Base-by-base conservation (phyloP, 2,329 filamentous ascomycete genomes). In the Dactylellina drechsleri region DNA sequence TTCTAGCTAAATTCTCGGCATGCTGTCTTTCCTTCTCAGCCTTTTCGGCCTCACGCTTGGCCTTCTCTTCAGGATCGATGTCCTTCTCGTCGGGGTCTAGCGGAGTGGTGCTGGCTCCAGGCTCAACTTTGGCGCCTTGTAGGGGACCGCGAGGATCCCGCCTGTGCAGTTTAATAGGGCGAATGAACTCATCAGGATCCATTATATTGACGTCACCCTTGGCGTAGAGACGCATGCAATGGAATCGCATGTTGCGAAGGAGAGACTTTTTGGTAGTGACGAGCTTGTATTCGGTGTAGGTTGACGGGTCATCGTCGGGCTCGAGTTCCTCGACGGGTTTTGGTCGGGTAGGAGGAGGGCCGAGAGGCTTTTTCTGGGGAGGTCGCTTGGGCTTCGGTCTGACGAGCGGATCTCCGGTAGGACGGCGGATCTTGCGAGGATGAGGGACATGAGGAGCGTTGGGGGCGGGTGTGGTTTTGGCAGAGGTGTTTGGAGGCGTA, bases 1-100 rank as follows among this genome's bases (percentile, higher is more conserved):
- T 98, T 82, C 96, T 92, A 40, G 95, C 93, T 80, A 94, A 86
- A 78, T 97, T 95, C 43, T 92, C 87, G 16, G 94, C 93, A 18
- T 92, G 89, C 80, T 96, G 91, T 26, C 91, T 92, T 77, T 96
- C 92, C 65, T 92, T 89, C 77, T 96, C 92, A 0, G 90, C 91
- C 81, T 91, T 86, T 41, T 84, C 83, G 2, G 84, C 84, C 77
- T 88, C 87, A 66, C 87, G 81, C 71, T 84, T 84, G 79, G 89
- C 87, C 13, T 87, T 84, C 78, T 90, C 87, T 76, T 86, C 86
- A 78, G 93, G 91, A 41, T 92, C 91, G 64, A 89, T 81, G 65
- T 86, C 86, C 78, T 91, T 88, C 23, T 81, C 84, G 79, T 81
- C 84, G 45, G 81, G 81, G 31, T 79, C 80, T 15, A 77, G 78